These are phyloP conservation scores for Nicotiana benthamiana DNA, from an alignment of 257 asterid species.

Conservation along the genomic window DNA sequence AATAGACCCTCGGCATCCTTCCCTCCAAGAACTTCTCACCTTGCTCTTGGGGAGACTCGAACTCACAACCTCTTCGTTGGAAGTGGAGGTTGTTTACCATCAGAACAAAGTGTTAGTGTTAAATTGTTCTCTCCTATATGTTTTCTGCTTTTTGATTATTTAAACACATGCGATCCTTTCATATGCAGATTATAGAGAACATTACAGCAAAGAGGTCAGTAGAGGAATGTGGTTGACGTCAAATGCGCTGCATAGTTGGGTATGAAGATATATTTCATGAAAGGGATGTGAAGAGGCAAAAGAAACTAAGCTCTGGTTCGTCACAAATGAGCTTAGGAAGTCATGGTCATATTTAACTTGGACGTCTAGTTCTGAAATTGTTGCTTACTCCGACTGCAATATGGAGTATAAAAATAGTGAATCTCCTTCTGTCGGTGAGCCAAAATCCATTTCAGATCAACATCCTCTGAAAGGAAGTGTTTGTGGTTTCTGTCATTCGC, in stretches of 20 bases:
- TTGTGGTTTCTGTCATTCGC: conserved; percentile 80
- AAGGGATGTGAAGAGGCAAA: conserved; percentile 65
- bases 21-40: too few species aligned
- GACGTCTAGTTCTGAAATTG: conserved; percentile 16
- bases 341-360: conserved; percentile 16
- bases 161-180: neutral
- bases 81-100: too few species aligned
- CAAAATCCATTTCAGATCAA: conserved; percentile 17
- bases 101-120: neutral
- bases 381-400: conserved; percentile 20
- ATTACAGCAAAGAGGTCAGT: conserved; percentile 13
- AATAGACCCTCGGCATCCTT: too few species aligned
- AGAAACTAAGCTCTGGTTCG: conserved; percentile 38
- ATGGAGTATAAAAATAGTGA: conserved; percentile 26
- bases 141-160: neutral
- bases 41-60: too few species aligned
- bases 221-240: conserved; percentile 27
- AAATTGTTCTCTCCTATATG: neutral
- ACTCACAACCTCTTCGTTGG: too few species aligned
- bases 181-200: conserved; percentile 1
- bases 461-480: conserved; percentile 19
- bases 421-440: conserved; percentile 21
- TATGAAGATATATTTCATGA: conserved; percentile 16
- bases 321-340: conserved; percentile 21
- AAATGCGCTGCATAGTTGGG: neutral